Conservation (phyloP, 2,329 filamentous ascomycete genomes). For the Xylaria sp. region DNA sequence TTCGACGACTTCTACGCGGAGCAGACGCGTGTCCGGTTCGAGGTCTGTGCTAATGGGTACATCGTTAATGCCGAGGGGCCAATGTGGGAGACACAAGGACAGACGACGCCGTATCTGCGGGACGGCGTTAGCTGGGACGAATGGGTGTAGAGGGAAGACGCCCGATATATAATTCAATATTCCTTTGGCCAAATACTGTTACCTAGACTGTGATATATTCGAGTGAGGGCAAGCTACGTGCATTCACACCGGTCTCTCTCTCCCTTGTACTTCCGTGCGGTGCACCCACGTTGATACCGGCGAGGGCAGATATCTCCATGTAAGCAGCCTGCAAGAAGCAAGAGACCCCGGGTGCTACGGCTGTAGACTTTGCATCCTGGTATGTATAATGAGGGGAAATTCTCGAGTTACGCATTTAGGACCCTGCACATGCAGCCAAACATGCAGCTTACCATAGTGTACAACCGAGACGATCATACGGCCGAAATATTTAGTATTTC, state of each 20-base stretch:
- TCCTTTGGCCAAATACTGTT: not conserved
- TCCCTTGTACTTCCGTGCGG: not conserved
- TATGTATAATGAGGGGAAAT: not conserved
- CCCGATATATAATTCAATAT: not conserved
- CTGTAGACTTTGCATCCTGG: not conserved
- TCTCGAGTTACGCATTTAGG: not conserved
- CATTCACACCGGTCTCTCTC: not conserved
- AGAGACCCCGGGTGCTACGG: not conserved
- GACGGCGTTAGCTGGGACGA: constrained; percentile 42
- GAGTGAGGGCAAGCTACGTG: not conserved
- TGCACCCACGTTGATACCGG: not conserved
- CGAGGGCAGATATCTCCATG: not conserved
- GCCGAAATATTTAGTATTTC: not conserved
- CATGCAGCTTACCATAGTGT: not conserved
- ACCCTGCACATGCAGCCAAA: not conserved
- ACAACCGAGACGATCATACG: not conserved
- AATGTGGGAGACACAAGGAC: constrained; percentile 38
- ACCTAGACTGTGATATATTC: not conserved
- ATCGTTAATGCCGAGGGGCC: constrained; percentile 42
- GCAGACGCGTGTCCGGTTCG: constrained; percentile 55
- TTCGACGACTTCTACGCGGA: constrained; percentile 58
- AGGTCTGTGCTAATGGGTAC: constrained; percentile 53
- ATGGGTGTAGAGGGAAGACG: constrained; percentile 24
- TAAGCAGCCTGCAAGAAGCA: not conserved
- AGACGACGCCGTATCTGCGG: constrained; percentile 26